phyloP scores from a whole-genome alignment of 306 rosid species.

The Bauhinia variegata region DNA sequence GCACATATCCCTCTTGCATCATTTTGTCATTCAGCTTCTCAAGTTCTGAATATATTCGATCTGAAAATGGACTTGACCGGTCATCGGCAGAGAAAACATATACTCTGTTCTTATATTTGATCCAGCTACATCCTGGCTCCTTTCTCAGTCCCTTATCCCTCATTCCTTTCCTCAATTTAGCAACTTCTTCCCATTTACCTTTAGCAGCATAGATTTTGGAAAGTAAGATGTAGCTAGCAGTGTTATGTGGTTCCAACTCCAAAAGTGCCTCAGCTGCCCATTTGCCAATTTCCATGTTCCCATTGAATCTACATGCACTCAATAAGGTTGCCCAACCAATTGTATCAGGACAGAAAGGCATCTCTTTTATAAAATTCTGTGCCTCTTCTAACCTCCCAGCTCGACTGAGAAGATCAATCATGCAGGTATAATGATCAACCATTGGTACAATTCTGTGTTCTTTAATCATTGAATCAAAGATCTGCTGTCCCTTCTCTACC shows the following conservation, averaged over 20 bases:
- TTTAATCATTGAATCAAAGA: slow-evolving; percentile 67
- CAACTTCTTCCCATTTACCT: slow-evolving; percentile 84
- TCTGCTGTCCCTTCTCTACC: slow-evolving; percentile 72
- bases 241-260: slow-evolving; percentile 82
- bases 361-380: slow-evolving; percentile 58
- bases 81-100: slow-evolving; percentile 87
- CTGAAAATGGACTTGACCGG: slow-evolving; percentile 66
- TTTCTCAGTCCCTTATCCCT: slow-evolving; percentile 77
- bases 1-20: slow-evolving; percentile 75
- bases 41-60: slow-evolving; percentile 75
- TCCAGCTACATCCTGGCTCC: slow-evolving; percentile 97
- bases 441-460: slow-evolving; percentile 70
- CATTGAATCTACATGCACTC: slow-evolving; percentile 76
- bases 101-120: slow-evolving; percentile 76
- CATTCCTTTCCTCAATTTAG: slow-evolving; percentile 80
- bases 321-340: slow-evolving; percentile 90
- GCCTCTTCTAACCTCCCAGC: slow-evolving; percentile 92
- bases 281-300: slow-evolving; percentile 73
- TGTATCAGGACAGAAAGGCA: slow-evolving; percentile 82
- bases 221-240: slow-evolving; percentile 83
- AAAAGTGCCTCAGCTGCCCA: slow-evolving; percentile 88
- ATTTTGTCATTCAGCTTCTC: slow-evolving; percentile 65
- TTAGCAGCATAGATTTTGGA: slow-evolving; percentile 81
- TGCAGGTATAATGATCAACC: slow-evolving; percentile 83
- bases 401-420: slow-evolving; percentile 86